phyloP scores from a whole-genome alignment of 257 asterid genomes.

The Primulina huaijiensis region DNA sequence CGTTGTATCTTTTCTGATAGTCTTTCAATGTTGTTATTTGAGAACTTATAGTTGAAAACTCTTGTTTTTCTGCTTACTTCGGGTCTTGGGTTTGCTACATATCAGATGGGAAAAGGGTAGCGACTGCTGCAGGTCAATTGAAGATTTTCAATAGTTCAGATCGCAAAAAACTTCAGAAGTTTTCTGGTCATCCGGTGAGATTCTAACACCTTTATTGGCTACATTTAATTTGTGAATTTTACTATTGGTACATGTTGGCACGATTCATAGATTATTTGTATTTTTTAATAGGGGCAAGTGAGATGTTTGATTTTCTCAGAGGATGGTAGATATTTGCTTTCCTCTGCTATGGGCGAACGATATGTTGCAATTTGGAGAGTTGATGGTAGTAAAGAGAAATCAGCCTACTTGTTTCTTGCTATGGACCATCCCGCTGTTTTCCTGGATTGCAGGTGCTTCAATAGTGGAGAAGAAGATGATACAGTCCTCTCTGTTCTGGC shows the following conservation, averaged over 20 bases:
- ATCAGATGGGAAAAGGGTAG: conserved; percentile 77
- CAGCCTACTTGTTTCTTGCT: conserved; percentile 59
- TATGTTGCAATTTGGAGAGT: conserved; percentile 77
- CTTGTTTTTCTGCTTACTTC: conserved; percentile 2
- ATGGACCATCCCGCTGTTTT: conserved; percentile 93
- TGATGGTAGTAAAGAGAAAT: conserved; percentile 64
- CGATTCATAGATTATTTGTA: conserved; percentile 14
- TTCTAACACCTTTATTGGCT: conserved; percentile 24
- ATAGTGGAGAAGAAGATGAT: conserved; percentile 38
- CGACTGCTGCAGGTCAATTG: conserved; percentile 76
- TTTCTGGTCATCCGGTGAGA: conserved; percentile 96
- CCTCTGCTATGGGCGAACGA: conserved; percentile 78
- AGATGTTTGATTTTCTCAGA: conserved; percentile 83
- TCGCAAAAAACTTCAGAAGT: conserved; percentile 75
- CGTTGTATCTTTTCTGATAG: neutral
- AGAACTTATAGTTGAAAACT: neutral
- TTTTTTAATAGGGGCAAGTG: conserved; percentile 60
- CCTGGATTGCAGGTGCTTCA: conserved; percentile 54
- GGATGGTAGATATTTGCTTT: conserved; percentile 67
- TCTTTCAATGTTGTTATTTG: neutral
- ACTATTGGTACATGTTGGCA: neutral
- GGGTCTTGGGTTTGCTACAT: conserved; percentile 15
- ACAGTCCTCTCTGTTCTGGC: conserved; percentile 68
- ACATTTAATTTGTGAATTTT: conserved; percentile 3
- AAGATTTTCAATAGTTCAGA: conserved; percentile 60